Base-by-base conservation (phyloP, 2,329 filamentous ascomycete genomes). In the Aspergillus sp. region DNA sequence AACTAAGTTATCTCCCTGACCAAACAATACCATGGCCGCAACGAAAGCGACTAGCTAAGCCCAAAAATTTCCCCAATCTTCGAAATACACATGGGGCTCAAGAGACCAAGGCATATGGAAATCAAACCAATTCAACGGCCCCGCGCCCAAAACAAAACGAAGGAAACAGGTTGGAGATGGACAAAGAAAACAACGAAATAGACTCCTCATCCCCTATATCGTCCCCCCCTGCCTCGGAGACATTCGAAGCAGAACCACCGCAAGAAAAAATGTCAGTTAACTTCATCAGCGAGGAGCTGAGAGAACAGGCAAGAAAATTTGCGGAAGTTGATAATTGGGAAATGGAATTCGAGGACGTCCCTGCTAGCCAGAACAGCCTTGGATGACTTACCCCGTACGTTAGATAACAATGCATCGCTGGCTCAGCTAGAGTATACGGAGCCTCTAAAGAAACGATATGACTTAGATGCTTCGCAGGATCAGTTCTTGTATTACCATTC, bases 271-370 rank as follows among this genome's bases (percentile, higher is more conserved):
- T 36, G 7, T 56, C 60, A 36, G 60, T 56, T 6, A 65, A 65
- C 39, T 69, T 66, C 54, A 59, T 69, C 49, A 79, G 75, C 58
- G 71, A 74, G 45, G 77, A 79, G 53, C 64, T 79, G 36, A 67
- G 69, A 22, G 58, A 64, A 16, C 73, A 75, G 53, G 70, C 71
- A 29, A 66, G 66, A 60, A 78, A 77, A 47, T 79, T 79, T 65
- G 73, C 73, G 0, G 77, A 78, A 60, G 67, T 79, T 49, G 77
- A 78, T 61, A 63, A 72, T 60, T 79, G 77, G 77, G 52, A 75
- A 58, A 77, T 79, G 71, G 77, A 78, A 29, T 79, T 77, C 68
- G 77, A 79, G 60, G 76, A 79, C 55, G 72, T 78, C 16, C 65
- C 67, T 20, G 69, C 65, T 46, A 67, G 63, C 36, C 64, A 71